Conservation (phyloP, 2,329 filamentous ascomycete species). For the Trichophyton simii region DNA sequence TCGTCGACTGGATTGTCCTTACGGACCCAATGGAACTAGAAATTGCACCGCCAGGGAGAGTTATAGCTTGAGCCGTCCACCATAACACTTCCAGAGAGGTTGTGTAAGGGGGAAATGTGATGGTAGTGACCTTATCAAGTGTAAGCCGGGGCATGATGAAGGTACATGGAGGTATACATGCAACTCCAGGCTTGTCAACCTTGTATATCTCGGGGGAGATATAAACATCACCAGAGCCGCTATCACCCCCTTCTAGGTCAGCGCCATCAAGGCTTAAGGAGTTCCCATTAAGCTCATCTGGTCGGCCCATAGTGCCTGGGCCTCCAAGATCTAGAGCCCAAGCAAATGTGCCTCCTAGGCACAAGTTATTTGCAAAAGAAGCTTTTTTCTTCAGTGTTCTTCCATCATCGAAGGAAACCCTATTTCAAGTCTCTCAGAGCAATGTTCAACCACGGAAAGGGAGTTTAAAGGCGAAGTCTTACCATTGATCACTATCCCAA, state of each 20-base stretch:
- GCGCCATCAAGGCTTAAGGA: conserved; percentile 6
- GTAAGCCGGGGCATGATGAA: conserved; percentile 13
- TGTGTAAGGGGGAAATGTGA: conserved; percentile 12
- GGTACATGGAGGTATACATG: conserved; percentile 14
- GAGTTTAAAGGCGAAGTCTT: neutral
- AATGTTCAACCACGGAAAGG: neutral
- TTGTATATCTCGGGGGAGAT: conserved; percentile 13
- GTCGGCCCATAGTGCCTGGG: conserved; percentile 7
- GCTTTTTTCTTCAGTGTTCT: conserved; percentile 25
- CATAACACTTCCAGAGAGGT: conserved; percentile 12
- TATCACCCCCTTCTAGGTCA: conserved; percentile 5
- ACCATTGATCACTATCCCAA: conserved; percentile 8
- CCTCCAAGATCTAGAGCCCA: conserved; percentile 8
- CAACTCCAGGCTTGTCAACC: conserved; percentile 8
- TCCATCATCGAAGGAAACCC: conserved; percentile 21
- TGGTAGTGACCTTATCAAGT: conserved; percentile 10
- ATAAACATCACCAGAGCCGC: conserved; percentile 13
- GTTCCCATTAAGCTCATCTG: neutral
- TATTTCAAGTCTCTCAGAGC: neutral
- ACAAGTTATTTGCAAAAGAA: conserved; percentile 20
- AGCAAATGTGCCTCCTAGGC: conserved; percentile 21
- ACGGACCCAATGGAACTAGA: conserved; percentile 8
- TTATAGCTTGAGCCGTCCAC: conserved; percentile 9
- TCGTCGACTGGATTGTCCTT: conserved; percentile 3
- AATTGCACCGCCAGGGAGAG: conserved; percentile 8